Conservation (phyloP, 1,284 basidiomycete genomes). For the Ustilago loliicola region DNA sequence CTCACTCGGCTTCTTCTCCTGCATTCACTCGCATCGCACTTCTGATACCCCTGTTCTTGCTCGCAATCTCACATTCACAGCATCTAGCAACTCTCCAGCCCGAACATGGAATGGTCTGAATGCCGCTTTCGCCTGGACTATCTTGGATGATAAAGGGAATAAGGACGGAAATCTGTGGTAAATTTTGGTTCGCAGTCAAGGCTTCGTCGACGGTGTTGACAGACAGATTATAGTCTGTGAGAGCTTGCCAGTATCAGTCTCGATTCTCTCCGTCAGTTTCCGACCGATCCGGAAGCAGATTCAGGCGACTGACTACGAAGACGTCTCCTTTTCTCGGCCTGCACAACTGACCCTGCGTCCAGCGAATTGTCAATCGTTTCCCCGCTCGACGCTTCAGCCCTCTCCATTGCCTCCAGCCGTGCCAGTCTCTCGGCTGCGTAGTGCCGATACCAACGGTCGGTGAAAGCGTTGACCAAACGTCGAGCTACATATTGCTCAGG, state of each 20-base stretch:
- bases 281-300: background rate
- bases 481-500: conserved; percentile 26
- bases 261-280: too few relatives aligned
- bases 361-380: background rate
- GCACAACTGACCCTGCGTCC: background rate
- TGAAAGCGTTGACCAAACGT: conserved; percentile 26
- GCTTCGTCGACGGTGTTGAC: too few relatives aligned
- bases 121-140: too few relatives aligned
- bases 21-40: background rate
- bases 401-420: conserved; percentile 1
- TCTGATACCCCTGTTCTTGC: background rate
- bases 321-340: background rate
- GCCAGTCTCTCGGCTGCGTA: conserved; percentile 7
- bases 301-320: background rate
- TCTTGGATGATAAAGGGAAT: too few relatives aligned
- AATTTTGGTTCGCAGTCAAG: too few relatives aligned
- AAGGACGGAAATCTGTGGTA: too few relatives aligned
- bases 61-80: background rate
- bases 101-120: background rate
- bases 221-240: too few relatives aligned
- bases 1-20: background rate
- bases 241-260: too few relatives aligned
- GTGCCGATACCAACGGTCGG: conserved; percentile 4
- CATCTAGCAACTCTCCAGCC: background rate
- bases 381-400: background rate